These are phyloP conservation scores for Termitomyces sp. DNA, from an alignment of 768 basidiomycete species.

Conservation along the genomic window DNA sequence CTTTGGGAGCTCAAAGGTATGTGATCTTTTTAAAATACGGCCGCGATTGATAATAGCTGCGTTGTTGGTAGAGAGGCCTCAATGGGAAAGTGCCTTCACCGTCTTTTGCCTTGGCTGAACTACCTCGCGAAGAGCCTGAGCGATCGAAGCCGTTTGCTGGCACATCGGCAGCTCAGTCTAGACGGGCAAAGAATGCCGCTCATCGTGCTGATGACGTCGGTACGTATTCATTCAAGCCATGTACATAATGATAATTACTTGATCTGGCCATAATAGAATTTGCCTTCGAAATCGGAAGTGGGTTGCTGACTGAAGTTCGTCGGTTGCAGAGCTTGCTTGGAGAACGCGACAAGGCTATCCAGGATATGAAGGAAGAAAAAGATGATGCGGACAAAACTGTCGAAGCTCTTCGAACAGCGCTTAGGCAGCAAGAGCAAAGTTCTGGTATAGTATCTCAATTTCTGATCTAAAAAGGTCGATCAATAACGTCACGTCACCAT, in stretches of 20 bases:
- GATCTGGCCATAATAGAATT: conserved; percentile 61
- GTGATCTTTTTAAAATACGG: background rate
- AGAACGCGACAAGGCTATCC: conserved; percentile 89
- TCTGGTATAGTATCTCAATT: conserved; percentile 46
- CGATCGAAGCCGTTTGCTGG: conserved; percentile 53
- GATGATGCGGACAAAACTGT: conserved; percentile 80
- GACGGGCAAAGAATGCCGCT: conserved; percentile 87
- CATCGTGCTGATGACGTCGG: conserved; percentile 88
- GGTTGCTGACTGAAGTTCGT: conserved; percentile 85
- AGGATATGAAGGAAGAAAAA: conserved; percentile 88
- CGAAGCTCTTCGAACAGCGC: conserved; percentile 65
- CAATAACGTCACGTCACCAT: conserved; percentile 7
- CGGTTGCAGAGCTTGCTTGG: conserved; percentile 85
- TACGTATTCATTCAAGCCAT: conserved; percentile 30
- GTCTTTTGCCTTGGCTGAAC: conserved; percentile 37
- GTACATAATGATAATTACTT: conserved; percentile 12
- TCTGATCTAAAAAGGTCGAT: conserved; percentile 1
- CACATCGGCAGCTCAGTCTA: conserved; percentile 79
- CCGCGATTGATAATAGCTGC: background rate
- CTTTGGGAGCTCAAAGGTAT: conserved; percentile 58
- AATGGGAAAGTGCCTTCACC: conserved; percentile 47
- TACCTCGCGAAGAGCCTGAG: conserved; percentile 56
- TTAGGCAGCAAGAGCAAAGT: conserved; percentile 77
- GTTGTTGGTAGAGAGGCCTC: conserved; percentile 27
- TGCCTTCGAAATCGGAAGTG: conserved; percentile 96